These are phyloP conservation scores for Monilinia polystroma DNA, from an alignment of 2,329 filamentous ascomycete species.

Conservation along the genomic window DNA sequence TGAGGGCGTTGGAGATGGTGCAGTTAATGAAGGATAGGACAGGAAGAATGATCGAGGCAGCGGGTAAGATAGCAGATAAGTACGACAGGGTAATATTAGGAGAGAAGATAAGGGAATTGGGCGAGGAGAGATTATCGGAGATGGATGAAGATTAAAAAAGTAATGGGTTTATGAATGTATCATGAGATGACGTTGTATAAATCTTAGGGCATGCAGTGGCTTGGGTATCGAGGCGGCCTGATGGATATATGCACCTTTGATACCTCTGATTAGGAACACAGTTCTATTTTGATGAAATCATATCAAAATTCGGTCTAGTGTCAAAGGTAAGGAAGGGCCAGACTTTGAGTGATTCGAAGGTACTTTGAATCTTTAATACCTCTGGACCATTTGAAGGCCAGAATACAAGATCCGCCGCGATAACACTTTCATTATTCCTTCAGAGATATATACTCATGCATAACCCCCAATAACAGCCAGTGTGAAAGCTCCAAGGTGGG, in stretches of 20 bases:
- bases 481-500: neutral
- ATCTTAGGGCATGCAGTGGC: neutral
- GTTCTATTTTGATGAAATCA: neutral
- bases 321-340: neutral
- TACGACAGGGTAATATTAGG: slow-evolving; percentile 78
- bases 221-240: slow-evolving; percentile 2
- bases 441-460: neutral
- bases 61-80: slow-evolving; percentile 81
- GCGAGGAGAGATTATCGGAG: slow-evolving; percentile 52
- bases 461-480: neutral
- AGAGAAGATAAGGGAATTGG: slow-evolving; percentile 87
- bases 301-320: neutral
- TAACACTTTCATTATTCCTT: neutral
- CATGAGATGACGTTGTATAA: slow-evolving; percentile 12
- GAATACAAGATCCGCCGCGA: neutral
- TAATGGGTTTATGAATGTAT: slow-evolving; percentile 17
- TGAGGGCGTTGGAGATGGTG: slow-evolving; percentile 92
- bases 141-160: slow-evolving; percentile 37
- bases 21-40: slow-evolving; percentile 78
- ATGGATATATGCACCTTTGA: slow-evolving; percentile 16
- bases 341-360: neutral
- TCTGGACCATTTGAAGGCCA: neutral
- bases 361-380: neutral
- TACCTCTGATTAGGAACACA: neutral
- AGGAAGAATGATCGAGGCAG: slow-evolving; percentile 89